Percentiles rank a stretch among this genome's conserved stretches.
Conservation (phyloP, 495 filamentous ascomycete species). For the Annulohypoxylon stygium region DNA sequence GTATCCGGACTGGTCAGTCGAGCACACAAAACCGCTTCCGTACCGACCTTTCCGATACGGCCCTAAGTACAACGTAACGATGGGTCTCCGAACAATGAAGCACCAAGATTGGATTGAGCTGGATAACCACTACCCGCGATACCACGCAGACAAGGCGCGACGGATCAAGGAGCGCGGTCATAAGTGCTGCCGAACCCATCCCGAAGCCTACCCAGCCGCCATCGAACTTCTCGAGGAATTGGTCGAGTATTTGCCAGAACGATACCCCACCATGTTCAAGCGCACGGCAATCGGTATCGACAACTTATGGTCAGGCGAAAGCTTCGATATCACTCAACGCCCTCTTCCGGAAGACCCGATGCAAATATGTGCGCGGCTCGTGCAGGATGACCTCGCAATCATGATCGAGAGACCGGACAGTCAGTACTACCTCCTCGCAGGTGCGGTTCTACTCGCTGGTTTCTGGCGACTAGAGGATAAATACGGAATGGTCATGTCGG, state of each 20-base stretch:
- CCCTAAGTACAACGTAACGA: slow-evolving; percentile 77
- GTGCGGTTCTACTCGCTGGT: slow-evolving; percentile 81
- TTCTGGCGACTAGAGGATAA: slow-evolving; percentile 92
- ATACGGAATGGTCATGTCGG: slow-evolving; percentile 82
- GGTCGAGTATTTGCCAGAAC: slow-evolving; percentile 78
- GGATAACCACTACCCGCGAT: slow-evolving; percentile 84
- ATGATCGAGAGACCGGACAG: slow-evolving; percentile 86
- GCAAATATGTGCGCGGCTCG: slow-evolving; percentile 76
- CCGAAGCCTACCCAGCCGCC: slow-evolving; percentile 81
- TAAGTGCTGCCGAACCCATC: slow-evolving; percentile 78
- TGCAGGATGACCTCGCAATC: slow-evolving; percentile 88
- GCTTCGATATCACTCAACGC: slow-evolving; percentile 74
- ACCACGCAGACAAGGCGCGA: slow-evolving; percentile 77
- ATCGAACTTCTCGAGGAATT: slow-evolving; percentile 86
- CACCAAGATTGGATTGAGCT: slow-evolving; percentile 92
- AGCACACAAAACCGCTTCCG: slow-evolving; percentile 78
- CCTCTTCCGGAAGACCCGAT: slow-evolving; percentile 86
- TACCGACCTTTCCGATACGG: slow-evolving; percentile 90
- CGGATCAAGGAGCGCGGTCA: slow-evolving; percentile 78
- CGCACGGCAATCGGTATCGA: slow-evolving; percentile 75
- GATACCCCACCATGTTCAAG: slow-evolving; percentile 80
- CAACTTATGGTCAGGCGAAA: slow-evolving; percentile 79
- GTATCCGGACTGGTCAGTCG: slow-evolving; percentile 78
- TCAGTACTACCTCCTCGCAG: slow-evolving; percentile 87
- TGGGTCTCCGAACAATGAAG: slow-evolving; percentile 83